Percentiles rank a stretch among this genome's conserved stretches.
Evolutionary conservation across 108 stramenopile species (phyloP).

Genomic region (Cyclotella cryptica): DNA sequence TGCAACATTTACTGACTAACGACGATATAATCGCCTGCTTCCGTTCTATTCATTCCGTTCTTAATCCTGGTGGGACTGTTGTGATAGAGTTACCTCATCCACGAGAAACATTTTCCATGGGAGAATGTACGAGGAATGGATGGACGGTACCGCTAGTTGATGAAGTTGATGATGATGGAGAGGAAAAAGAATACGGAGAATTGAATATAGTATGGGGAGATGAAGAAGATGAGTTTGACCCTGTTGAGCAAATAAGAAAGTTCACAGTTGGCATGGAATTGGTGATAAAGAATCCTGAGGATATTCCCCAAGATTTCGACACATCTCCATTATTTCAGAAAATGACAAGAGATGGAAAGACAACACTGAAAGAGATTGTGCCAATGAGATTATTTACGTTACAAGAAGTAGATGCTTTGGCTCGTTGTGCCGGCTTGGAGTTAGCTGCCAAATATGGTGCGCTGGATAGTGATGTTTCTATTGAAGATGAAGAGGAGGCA

Average conservation of each 20-base stretch:
- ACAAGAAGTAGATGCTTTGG: constrained; percentile 83
- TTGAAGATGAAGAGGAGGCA: constrained; percentile 76
- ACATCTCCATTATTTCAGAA: constrained; percentile 14
- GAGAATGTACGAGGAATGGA: constrained; percentile 80
- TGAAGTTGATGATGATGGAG: constrained; percentile 54
- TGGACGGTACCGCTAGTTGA: constrained; percentile 79
- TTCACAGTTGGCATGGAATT: constrained; percentile 79
- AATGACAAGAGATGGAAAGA: constrained; percentile 28
- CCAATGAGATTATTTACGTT: constrained; percentile 84
- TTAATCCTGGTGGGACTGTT: constrained; percentile 65
- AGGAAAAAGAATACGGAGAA: constrained; percentile 67
- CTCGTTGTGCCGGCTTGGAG: constrained; percentile 66
- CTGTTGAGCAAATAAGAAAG: constrained; percentile 76
- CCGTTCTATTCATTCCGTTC: constrained; percentile 39
- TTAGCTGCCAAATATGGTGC: constrained; percentile 80
- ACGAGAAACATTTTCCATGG: constrained; percentile 80
- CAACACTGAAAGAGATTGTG: constrained; percentile 71
- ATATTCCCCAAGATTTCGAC: constrained; percentile 34
- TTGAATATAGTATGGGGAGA: constrained; percentile 85
- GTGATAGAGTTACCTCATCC: constrained; percentile 87
- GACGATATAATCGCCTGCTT: constrained; percentile 78
- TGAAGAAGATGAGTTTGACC: constrained; percentile 84
- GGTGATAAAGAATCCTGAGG: constrained; percentile 38
- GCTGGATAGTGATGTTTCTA: constrained; percentile 67
- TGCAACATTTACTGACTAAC: constrained; percentile 82